phyloP scores from a whole-genome alignment of 2,329 filamentous ascomycete species.

The Trichoderma hamatum region DNA sequence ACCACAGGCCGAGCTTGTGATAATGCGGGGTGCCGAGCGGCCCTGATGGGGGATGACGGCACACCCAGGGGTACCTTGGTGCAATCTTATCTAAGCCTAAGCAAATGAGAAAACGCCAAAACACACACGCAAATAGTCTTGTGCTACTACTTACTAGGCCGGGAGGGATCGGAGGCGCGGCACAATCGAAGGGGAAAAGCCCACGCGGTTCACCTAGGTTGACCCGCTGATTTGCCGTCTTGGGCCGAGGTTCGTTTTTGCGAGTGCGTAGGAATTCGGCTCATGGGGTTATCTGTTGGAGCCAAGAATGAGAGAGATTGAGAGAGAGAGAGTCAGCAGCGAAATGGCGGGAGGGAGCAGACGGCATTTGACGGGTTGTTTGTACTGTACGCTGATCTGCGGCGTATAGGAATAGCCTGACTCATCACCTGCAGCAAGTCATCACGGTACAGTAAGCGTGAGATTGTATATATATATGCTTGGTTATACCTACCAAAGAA shows the following conservation, averaged over 20 bases:
- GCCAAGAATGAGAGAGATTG: neutral
- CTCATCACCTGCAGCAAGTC: no score
- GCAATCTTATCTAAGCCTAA: neutral
- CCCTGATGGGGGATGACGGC: neutral
- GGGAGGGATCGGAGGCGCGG: constrained; percentile 21
- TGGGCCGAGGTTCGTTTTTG: constrained; percentile 20
- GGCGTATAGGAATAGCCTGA: neutral
- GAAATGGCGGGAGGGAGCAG: no score
- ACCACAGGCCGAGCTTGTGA: constrained; percentile 60
- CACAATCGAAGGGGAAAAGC: neutral
- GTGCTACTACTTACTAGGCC: no score
- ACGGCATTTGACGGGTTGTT: neutral
- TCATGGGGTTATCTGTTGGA: neutral
- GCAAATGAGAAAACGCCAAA: no score
- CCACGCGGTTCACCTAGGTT: neutral
- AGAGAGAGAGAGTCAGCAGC: no score
- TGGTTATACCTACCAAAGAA: neutral
- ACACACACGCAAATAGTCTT: no score
- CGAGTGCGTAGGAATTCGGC: neutral
- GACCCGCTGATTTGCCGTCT: constrained; percentile 22
- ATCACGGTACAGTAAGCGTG: neutral
- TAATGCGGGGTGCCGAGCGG: constrained; percentile 50
- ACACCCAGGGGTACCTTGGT: constrained; percentile 2
- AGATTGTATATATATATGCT: neutral
- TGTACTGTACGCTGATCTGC: neutral